These are phyloP conservation scores for Pseudocercospora crystallina DNA, from an alignment of 2,329 filamentous ascomycete species.

Conservation along the genomic window DNA sequence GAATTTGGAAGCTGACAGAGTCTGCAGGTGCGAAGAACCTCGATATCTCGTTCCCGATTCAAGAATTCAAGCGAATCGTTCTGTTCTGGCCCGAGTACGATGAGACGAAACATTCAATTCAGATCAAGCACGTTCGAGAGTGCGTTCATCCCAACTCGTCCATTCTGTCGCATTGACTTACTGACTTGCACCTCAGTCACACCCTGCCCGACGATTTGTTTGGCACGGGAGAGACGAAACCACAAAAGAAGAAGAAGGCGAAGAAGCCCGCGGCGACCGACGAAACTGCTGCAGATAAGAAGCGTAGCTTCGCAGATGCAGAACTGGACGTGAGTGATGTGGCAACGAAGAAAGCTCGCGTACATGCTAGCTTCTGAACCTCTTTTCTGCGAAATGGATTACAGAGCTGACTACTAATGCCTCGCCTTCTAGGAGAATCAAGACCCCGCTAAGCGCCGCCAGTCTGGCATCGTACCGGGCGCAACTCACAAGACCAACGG, in stretches of 20 bases:
- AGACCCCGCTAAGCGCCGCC: conserved; percentile 35
- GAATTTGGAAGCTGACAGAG: conserved; percentile 7
- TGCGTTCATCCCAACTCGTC: conserved; percentile 47
- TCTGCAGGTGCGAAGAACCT: conserved; percentile 64
- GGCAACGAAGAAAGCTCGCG: conserved; percentile 2
- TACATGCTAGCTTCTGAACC: not conserved
- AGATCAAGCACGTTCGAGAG: conserved; percentile 83
- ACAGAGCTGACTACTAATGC: conserved; percentile 4
- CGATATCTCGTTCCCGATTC: conserved; percentile 77
- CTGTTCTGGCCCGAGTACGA: conserved; percentile 74
- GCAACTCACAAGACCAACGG: conserved; percentile 16
- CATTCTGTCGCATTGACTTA: conserved; percentile 14
- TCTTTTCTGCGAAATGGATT: not conserved
- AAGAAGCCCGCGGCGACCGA: conserved; percentile 35
- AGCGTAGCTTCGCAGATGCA: conserved; percentile 46
- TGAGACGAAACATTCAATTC: conserved; percentile 71
- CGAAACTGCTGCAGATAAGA: conserved; percentile 33
- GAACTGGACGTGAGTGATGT: conserved; percentile 47
- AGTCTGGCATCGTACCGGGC: conserved; percentile 23
- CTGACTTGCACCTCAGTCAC: conserved; percentile 57
- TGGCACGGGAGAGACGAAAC: conserved; percentile 65
- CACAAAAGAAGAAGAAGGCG: conserved; percentile 44
- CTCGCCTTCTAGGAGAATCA: conserved; percentile 27
- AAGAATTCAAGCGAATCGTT: conserved; percentile 83
- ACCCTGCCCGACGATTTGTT: conserved; percentile 91